Conservation (phyloP, 73 alveolate genomes). For the Paramecium primaurelia region DNA sequence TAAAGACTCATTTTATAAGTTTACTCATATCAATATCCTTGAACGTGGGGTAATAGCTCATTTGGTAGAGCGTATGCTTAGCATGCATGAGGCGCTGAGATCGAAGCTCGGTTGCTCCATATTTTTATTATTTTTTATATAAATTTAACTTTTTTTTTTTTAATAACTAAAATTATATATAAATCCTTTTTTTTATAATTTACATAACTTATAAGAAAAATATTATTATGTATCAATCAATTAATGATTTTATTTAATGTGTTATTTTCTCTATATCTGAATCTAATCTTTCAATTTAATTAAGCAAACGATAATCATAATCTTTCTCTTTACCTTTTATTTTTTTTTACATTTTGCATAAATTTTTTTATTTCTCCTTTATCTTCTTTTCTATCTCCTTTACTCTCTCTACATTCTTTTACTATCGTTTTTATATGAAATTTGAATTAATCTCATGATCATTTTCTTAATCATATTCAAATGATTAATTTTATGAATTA, state of each 20-base stretch:
- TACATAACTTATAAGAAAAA: not conserved
- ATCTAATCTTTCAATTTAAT: conserved; percentile 24
- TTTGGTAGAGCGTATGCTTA: conserved; percentile 60
- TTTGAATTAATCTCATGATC: not conserved
- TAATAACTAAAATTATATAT: too few species aligned
- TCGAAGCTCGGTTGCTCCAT: conserved; percentile 61
- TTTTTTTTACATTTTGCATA: conserved; percentile 1
- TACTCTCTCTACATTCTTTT: not conserved
- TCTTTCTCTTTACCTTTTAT: not conserved
- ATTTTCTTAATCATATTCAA: conserved; percentile 12
- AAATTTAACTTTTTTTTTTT: not conserved
- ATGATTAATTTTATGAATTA: not conserved
- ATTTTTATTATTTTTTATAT: not conserved
- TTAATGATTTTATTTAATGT: not conserved
- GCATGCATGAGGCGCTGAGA: conserved; percentile 62
- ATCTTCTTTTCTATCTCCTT: conserved; percentile 19
- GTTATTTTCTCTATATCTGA: conserved; percentile 43
- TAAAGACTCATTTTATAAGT: not conserved
- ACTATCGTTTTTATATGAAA: not conserved
- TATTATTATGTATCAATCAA: not conserved
- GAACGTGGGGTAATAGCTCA: conserved; percentile 58
- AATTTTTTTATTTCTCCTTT: not conserved
- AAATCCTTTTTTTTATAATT: not conserved
- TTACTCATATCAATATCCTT: not conserved
- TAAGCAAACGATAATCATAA: not conserved